Evolutionary conservation across 495 filamentous ascomycete genomes (phyloP).

Genomic region (Daldinia vernicosa): DNA sequence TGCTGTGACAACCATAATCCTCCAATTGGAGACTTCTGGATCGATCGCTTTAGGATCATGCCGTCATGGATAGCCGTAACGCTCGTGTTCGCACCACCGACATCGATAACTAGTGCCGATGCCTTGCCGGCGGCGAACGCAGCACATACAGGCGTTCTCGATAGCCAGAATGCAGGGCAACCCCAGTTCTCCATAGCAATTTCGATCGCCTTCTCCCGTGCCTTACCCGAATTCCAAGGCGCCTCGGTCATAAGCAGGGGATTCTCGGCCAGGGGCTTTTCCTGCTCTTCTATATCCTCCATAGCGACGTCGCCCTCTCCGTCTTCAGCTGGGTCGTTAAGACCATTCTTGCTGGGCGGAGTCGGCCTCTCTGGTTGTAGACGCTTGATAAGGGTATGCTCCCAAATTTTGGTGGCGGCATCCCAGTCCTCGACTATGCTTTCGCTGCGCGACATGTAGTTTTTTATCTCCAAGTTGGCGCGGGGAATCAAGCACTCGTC

Average conservation of each 20-base stretch:
- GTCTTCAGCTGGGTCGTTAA: conserved; percentile 71
- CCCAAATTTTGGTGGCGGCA: conserved; percentile 86
- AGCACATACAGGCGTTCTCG: conserved; percentile 63
- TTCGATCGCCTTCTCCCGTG: conserved; percentile 90
- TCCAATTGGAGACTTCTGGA: conserved; percentile 82
- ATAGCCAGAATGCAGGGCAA: conserved; percentile 90
- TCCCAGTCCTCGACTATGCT: conserved; percentile 98
- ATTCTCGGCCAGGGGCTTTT: conserved; percentile 85
- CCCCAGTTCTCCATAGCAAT: conserved; percentile 96
- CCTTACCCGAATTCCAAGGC: conserved; percentile 87
- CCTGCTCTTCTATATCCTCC: conserved; percentile 66
- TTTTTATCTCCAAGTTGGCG: conserved; percentile 78
- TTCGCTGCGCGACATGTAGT: conserved; percentile 83
- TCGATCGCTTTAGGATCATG: conserved; percentile 88
- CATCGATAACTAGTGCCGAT: conserved; percentile 88
- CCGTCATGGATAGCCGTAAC: conserved; percentile 94
- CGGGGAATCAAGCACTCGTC: conserved; percentile 85
- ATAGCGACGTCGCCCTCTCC: conserved; percentile 70
- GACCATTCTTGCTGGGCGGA: conserved; percentile 73
- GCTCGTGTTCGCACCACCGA: conserved; percentile 89
- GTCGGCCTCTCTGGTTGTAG: conserved; percentile 74
- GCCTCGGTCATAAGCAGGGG: conserved; percentile 94
- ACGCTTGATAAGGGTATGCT: conserved; percentile 75
- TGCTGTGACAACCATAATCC: conserved; percentile 91
- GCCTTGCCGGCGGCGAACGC: conserved; percentile 91